phyloP scores from a whole-genome alignment of 257 asterid species.

The Paulownia fortunei region DNA sequence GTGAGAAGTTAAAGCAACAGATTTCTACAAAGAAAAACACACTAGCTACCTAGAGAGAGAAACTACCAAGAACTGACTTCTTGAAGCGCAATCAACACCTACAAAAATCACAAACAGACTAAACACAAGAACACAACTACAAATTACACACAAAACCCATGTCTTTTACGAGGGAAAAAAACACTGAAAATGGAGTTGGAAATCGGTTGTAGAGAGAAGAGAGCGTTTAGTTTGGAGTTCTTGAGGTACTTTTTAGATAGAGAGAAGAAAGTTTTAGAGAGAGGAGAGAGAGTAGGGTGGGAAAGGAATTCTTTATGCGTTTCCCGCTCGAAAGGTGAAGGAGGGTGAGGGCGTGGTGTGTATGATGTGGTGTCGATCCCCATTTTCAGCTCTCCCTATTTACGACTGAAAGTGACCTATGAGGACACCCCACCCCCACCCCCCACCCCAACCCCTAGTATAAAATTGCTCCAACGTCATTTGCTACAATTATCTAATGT shows the following conservation, averaged over 20 bases:
- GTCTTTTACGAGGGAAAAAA: background rate
- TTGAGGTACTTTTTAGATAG: slow-evolving; percentile 26
- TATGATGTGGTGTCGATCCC: slow-evolving; percentile 37
- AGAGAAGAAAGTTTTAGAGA: slow-evolving; percentile 18
- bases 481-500: background rate
- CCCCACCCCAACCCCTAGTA: background rate
- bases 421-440: slow-evolving; percentile 22
- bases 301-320: slow-evolving; percentile 6
- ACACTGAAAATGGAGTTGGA: background rate
- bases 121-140: background rate
- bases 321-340: slow-evolving; percentile 39
- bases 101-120: background rate
- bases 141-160: background rate
- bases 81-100: background rate
- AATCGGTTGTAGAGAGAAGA: background rate
- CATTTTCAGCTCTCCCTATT: slow-evolving; percentile 40
- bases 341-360: slow-evolving; percentile 30
- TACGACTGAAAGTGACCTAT: slow-evolving; percentile 42
- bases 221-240: slow-evolving; percentile 19
- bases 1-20: slow-evolving; percentile 8
- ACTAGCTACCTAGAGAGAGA: slow-evolving; percentile 29
- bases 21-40: background rate
- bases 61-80: background rate
- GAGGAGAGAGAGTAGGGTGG: background rate
- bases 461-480: slow-evolving; percentile 3